phyloP scores from a whole-genome alignment of 2,329 filamentous ascomycete genomes.

The Aspergillus sp. region DNA sequence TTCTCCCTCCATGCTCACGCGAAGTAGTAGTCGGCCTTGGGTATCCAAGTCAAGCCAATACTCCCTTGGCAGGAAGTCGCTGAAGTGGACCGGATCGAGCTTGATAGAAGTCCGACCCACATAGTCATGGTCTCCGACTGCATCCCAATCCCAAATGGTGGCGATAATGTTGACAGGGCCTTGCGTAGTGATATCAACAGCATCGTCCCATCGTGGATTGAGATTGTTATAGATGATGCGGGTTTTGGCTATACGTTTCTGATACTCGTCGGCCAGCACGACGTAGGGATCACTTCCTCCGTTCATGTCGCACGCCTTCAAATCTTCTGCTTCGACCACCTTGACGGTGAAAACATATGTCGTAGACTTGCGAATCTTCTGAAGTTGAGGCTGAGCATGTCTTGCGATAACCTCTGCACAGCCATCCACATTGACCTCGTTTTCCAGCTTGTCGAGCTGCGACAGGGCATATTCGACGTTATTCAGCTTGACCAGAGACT shows the following conservation, averaged over 20 bases:
- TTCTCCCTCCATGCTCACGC: conserved; percentile 98
- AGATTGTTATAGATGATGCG: conserved; percentile 86
- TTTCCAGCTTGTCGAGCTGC: conserved; percentile 87
- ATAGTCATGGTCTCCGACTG: conserved; percentile 95
- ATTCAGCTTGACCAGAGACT: conserved; percentile 98
- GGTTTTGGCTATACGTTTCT: conserved; percentile 93
- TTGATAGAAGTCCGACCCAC: conserved; percentile 96
- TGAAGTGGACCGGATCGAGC: conserved; percentile 95
- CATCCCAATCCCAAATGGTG: conserved; percentile 98
- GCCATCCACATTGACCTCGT: conserved; percentile 84
- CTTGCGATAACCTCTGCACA: conserved; percentile 80
- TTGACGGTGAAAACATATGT: conserved; percentile 99
- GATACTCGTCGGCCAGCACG: conserved; percentile 94
- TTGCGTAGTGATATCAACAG: conserved; percentile 90
- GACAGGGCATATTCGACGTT: conserved; percentile 94
- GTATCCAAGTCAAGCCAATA: conserved; percentile 98
- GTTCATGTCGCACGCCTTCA: conserved; percentile 96
- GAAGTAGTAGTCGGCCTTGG: conserved; percentile 82
- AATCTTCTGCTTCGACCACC: conserved; percentile 93
- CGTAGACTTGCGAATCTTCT: conserved; percentile 67
- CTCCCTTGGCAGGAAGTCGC: conserved; percentile 91
- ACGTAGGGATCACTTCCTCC: conserved; percentile 96
- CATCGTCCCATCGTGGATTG: conserved; percentile 96
- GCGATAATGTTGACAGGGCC: conserved; percentile 92
- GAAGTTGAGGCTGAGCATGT: conserved; percentile 70